Conservation (phyloP, 1,139 yeast genomes). For the Diutina rugosa region DNA sequence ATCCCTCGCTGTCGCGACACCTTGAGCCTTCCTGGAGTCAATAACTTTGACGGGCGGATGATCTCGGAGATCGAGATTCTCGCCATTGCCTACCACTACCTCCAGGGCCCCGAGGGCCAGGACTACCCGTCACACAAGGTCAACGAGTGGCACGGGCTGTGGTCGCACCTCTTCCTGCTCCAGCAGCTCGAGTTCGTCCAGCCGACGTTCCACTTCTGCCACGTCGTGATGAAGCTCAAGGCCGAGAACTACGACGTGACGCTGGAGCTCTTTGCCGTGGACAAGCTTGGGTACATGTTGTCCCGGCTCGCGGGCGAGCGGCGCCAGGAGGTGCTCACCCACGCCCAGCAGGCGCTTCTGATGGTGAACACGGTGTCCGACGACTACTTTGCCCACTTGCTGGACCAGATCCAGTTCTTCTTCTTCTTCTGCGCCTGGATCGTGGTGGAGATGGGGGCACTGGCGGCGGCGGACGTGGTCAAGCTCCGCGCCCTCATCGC, state of each 20-base stretch:
- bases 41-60: slow-evolving; percentile 77
- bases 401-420: slow-evolving; percentile 55
- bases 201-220: slow-evolving; percentile 56
- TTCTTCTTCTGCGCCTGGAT: slow-evolving; percentile 39
- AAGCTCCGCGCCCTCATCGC: neutral
- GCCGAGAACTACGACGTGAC: slow-evolving; percentile 2
- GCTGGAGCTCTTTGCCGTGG: slow-evolving; percentile 1
- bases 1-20: slow-evolving; percentile 51
- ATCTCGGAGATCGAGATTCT: slow-evolving; percentile 66
- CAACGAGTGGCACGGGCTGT: slow-evolving; percentile 58
- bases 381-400: slow-evolving; percentile 52
- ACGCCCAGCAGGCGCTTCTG: slow-evolving; percentile 19
- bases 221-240: slow-evolving; percentile 28
- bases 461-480: neutral
- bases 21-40: slow-evolving; percentile 48
- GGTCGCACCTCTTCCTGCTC: slow-evolving; percentile 62
- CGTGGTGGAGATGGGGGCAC: slow-evolving; percentile 8
- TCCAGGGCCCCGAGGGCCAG: slow-evolving; percentile 26
- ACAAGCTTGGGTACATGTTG: neutral
- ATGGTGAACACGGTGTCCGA: slow-evolving; percentile 33
- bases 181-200: slow-evolving; percentile 72
- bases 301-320: neutral
- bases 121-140: slow-evolving; percentile 15
- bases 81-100: slow-evolving; percentile 46
- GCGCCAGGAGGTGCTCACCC: slow-evolving; percentile 10